Evolutionary conservation across 2,329 filamentous ascomycete genomes (phyloP).

Genomic region (Venturiaceae sp.): DNA sequence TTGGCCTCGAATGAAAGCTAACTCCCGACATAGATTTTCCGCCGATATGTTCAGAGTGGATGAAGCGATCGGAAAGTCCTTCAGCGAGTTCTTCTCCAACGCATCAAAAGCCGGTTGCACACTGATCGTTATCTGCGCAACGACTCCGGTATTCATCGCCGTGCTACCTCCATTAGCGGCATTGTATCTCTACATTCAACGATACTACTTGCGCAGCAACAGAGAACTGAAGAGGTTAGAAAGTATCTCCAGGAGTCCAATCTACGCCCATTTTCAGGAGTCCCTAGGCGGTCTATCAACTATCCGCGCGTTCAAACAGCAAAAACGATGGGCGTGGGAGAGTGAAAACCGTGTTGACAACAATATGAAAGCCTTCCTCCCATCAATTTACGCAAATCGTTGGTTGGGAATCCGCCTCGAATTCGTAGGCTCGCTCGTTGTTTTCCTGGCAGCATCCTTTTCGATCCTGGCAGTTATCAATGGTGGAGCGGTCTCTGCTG

Average conservation of each 20-base stretch:
- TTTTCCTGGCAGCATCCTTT: slow-evolving; percentile 69
- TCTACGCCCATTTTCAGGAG: slow-evolving; percentile 93
- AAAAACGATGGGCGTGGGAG: slow-evolving; percentile 69
- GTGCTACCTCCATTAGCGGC: slow-evolving; percentile 65
- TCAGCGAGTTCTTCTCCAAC: slow-evolving; percentile 62
- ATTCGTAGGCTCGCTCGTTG: slow-evolving; percentile 83
- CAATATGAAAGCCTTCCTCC: slow-evolving; percentile 81
- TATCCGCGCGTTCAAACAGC: slow-evolving; percentile 80
- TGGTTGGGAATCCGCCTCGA: slow-evolving; percentile 87
- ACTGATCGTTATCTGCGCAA: slow-evolving; percentile 64
- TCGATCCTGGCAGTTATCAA: slow-evolving; percentile 63
- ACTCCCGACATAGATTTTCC: slow-evolving; percentile 51
- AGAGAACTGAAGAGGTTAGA: slow-evolving; percentile 86
- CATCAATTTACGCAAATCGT: slow-evolving; percentile 70
- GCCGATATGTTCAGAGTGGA: slow-evolving; percentile 66
- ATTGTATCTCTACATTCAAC: slow-evolving; percentile 78
- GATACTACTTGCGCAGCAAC: slow-evolving; percentile 85
- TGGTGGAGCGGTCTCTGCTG: slow-evolving; percentile 49
- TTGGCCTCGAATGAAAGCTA: background rate
- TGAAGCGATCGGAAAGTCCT: slow-evolving; percentile 75
- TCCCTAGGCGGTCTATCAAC: slow-evolving; percentile 80
- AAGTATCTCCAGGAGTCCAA: slow-evolving; percentile 81
- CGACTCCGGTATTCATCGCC: slow-evolving; percentile 67
- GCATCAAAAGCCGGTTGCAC: slow-evolving; percentile 53
- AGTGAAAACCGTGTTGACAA: slow-evolving; percentile 90